A percentile compares a stretch with the other conserved stretches of the same genome.
Conservation (phyloP, 306 rosid genomes). For the Carpinus viminea region DNA sequence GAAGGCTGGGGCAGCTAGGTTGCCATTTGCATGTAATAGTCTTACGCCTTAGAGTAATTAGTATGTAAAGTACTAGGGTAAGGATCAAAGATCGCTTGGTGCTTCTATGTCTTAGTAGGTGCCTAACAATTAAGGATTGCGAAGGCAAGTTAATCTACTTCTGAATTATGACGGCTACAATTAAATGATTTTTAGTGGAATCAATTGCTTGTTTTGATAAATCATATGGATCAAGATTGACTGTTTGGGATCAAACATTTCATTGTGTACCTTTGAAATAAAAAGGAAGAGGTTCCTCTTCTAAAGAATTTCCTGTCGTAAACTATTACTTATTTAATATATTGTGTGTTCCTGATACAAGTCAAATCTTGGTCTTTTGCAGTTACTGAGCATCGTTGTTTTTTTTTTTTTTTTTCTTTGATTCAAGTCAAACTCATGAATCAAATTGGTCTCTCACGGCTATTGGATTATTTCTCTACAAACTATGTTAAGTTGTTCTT, state of each 20-base stretch:
- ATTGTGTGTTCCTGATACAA: not conserved
- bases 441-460: not conserved
- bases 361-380: not conserved
- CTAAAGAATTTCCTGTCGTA: not conserved
- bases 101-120: not conserved
- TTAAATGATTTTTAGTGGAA: not conserved
- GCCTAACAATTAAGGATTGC: not conserved
- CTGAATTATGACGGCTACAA: not conserved
- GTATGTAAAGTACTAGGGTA: not conserved
- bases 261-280: not conserved
- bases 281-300: not conserved
- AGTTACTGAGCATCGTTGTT: conserved; percentile 1
- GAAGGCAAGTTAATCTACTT: not conserved
- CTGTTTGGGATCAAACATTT: not conserved
- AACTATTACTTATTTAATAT: not conserved
- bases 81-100: not conserved
- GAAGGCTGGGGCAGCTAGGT: not conserved
- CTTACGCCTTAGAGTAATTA: not conserved
- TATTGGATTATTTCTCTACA: not conserved
- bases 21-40: not conserved
- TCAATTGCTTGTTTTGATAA: not conserved
- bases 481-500: not conserved
- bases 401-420: not conserved
- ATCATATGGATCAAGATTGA: not conserved
- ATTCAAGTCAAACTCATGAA: not conserved